These are phyloP conservation scores for Alternaria triticimaculans DNA, from an alignment of 2,329 filamentous ascomycete genomes.

Conservation along the genomic window DNA sequence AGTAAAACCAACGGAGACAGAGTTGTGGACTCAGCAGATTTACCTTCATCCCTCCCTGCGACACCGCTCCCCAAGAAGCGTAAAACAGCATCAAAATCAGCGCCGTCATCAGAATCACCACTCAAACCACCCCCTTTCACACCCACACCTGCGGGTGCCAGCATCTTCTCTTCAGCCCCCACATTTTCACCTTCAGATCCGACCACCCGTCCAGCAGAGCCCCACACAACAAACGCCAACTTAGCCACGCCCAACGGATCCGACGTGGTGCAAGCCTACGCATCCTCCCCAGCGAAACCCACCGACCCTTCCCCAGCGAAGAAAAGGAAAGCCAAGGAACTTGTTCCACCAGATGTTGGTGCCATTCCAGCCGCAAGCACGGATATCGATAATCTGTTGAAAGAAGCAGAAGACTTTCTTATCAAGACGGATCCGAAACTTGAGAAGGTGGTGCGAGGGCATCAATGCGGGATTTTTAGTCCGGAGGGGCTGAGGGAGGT, in stretches of 20 bases:
- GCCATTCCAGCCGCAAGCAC: slow-evolving; percentile 50
- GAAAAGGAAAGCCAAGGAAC: slow-evolving; percentile 50
- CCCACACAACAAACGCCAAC: slow-evolving; percentile 71
- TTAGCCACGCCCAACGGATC: slow-evolving; percentile 76
- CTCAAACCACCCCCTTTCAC: slow-evolving; percentile 36
- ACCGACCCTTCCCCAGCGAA: slow-evolving; percentile 45
- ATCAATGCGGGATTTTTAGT: slow-evolving; percentile 81
- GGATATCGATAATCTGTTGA: slow-evolving; percentile 75
- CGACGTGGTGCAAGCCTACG: slow-evolving; percentile 59
- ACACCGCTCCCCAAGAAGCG: slow-evolving; percentile 43
- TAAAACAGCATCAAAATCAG: slow-evolving; percentile 18
- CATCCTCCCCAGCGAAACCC: slow-evolving; percentile 47
- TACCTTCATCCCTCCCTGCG: slow-evolving; percentile 24
- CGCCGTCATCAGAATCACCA: slow-evolving; percentile 14
- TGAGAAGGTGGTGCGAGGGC: slow-evolving; percentile 72
- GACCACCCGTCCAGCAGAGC: slow-evolving; percentile 68
- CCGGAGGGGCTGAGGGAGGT: slow-evolving; percentile 81
- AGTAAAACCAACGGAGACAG: neutral
- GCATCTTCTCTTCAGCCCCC: slow-evolving; percentile 49
- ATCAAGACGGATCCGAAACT: slow-evolving; percentile 75
- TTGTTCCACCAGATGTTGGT: slow-evolving; percentile 46
- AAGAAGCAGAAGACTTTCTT: slow-evolving; percentile 77
- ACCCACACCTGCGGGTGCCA: slow-evolving; percentile 59
- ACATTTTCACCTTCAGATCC: slow-evolving; percentile 44
- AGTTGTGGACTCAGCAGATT: slow-evolving; percentile 13